phyloP scores from a whole-genome alignment of 768 basidiomycete genomes.

The Plicaturopsis crispa region DNA sequence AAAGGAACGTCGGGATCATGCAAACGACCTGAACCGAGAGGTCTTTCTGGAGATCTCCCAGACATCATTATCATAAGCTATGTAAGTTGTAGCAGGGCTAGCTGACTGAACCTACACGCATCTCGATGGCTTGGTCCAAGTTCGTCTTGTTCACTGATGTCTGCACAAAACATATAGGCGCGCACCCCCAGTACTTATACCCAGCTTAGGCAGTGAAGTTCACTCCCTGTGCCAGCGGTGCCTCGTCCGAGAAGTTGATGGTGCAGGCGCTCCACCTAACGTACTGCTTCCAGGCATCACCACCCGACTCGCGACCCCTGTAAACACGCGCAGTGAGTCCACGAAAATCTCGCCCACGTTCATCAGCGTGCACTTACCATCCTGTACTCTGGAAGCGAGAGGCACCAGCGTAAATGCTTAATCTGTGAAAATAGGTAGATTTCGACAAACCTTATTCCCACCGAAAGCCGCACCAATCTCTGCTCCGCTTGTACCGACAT shows the following conservation, averaged over 20 bases:
- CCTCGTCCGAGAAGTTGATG: constrained; percentile 84
- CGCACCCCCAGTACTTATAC: neutral
- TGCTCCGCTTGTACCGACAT: constrained; percentile 61
- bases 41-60: too few species aligned
- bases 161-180: too few species aligned
- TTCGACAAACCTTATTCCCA: constrained; percentile 74
- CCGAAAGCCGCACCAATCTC: constrained; percentile 88
- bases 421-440: constrained; percentile 10
- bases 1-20: too few species aligned
- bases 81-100: too few species aligned
- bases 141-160: too few species aligned
- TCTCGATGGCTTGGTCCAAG: constrained; percentile 16
- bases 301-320: constrained; percentile 94
- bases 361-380: constrained; percentile 46
- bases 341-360: constrained; percentile 3
- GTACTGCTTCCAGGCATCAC: constrained; percentile 98
- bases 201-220: constrained; percentile 49
- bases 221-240: constrained; percentile 91
- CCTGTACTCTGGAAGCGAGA: constrained; percentile 58
- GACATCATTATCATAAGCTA: too few species aligned
- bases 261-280: constrained; percentile 91
- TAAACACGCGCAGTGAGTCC: constrained; percentile 14
- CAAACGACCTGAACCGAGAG: too few species aligned
- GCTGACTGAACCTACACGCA: constrained; percentile 13
- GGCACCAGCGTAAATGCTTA: constrained; percentile 10